phyloP scores from a whole-genome alignment of 257 asterid genomes.

The Primulina huaijiensis region DNA sequence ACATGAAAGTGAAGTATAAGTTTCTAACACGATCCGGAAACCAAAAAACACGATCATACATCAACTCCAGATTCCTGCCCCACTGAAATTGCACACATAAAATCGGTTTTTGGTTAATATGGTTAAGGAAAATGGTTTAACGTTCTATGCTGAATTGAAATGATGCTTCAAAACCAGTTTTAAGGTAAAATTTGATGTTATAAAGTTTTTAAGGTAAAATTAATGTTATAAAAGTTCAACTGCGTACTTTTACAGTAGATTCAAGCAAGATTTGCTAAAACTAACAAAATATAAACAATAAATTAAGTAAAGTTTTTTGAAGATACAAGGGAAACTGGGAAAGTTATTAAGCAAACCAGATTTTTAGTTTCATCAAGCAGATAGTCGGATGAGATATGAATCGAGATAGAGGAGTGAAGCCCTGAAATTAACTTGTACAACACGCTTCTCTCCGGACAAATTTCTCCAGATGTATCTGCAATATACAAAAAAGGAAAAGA shows the following conservation, averaged over 20 bases:
- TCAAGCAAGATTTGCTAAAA: constrained; percentile 6
- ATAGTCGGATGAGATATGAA: constrained; percentile 80
- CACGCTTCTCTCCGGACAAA: constrained; percentile 81
- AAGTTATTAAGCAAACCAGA: constrained; percentile 43
- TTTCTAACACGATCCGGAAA: constrained; percentile 89
- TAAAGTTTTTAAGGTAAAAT: not conserved
- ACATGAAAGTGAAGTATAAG: constrained; percentile 87
- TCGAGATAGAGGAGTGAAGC: constrained; percentile 87
- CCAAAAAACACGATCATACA: constrained; percentile 78
- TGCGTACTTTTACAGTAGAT: not conserved
- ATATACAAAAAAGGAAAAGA: constrained; percentile 11
- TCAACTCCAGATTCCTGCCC: constrained; percentile 76
- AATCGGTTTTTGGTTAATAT: constrained; percentile 22
- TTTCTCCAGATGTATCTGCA: constrained; percentile 76
- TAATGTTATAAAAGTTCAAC: constrained; percentile 3
- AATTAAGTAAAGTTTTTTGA: not conserved
- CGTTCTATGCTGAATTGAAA: not conserved
- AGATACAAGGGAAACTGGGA: constrained; percentile 21
- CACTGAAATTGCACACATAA: constrained; percentile 57
- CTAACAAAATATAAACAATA: not conserved
- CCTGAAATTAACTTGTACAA: constrained; percentile 91
- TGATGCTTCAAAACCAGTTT: not conserved
- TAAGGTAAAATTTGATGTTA: not conserved
- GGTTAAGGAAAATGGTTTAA: constrained; percentile 8
- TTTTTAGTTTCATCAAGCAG: constrained; percentile 76